These are phyloP conservation scores for Phytophthora chlamydospora DNA, from an alignment of 352 stramenopile species.

Conservation along the genomic window DNA sequence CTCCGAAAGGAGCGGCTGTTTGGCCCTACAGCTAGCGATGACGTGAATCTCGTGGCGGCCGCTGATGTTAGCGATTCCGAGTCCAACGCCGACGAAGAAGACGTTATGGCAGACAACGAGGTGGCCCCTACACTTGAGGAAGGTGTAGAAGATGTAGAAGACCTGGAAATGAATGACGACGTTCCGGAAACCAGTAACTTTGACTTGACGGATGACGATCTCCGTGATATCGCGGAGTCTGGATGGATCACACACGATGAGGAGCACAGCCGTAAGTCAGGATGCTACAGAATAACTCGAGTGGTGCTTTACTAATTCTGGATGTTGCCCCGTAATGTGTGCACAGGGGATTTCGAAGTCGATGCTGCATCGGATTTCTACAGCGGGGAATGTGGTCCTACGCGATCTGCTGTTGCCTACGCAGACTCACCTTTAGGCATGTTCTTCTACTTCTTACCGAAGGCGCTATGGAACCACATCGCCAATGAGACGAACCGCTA, in stretches of 20 bases:
- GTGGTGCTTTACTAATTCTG: slow-evolving; percentile 1
- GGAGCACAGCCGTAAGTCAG: slow-evolving; percentile 15
- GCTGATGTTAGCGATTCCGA: not conserved
- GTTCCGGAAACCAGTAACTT: not conserved
- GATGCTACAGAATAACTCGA: slow-evolving; percentile 15
- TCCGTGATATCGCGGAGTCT: not conserved
- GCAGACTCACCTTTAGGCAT: slow-evolving; percentile 13
- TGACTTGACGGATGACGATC: slow-evolving; percentile 6
- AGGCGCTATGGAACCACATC: slow-evolving; percentile 22
- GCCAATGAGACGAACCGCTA: slow-evolving; percentile 21
- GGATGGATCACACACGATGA: slow-evolving; percentile 11
- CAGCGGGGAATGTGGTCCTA: slow-evolving; percentile 7
- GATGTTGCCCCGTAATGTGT: not conserved
- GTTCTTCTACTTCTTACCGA: slow-evolving; percentile 35
- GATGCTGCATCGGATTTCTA: slow-evolving; percentile 21
- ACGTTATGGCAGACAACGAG: slow-evolving; percentile 12
- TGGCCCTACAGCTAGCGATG: not conserved
- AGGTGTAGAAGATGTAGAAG: slow-evolving; percentile 7
- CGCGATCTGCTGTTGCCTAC: slow-evolving; percentile 15
- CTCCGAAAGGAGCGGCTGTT: slow-evolving; percentile 5
- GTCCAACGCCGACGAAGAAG: slow-evolving; percentile 10
- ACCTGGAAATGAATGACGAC: slow-evolving; percentile 1
- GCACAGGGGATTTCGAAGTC: not conserved
- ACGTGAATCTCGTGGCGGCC: slow-evolving; percentile 3
- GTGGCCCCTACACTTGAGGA: not conserved